A percentile compares a stretch with the other conserved stretches of the same genome.
Evolutionary conservation across 108 stramenopile genomes (phyloP).

Genomic region (Nitzschia sp.): DNA sequence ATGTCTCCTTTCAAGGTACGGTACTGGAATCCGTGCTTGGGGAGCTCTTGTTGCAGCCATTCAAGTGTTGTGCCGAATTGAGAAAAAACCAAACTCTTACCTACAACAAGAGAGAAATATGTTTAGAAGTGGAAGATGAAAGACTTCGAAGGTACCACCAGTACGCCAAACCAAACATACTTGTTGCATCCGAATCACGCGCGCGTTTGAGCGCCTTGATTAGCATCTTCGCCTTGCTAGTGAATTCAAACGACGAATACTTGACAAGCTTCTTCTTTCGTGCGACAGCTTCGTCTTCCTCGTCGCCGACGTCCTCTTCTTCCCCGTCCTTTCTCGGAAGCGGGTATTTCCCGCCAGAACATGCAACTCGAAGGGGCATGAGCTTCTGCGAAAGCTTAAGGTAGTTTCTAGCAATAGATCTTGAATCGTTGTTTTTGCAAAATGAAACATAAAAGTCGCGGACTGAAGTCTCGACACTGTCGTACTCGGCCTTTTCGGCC

Average conservation of each 20-base stretch:
- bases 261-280: not conserved
- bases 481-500: slow-evolving; percentile 37
- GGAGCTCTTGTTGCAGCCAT: slow-evolving; percentile 42
- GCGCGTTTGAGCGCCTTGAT: slow-evolving; percentile 36
- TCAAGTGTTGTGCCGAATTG: slow-evolving; percentile 46
- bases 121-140: no score
- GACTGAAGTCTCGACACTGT: slow-evolving; percentile 28
- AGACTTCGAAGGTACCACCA: no score
- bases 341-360: slow-evolving; percentile 46
- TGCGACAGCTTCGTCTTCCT: no score
- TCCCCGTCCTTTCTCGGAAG: no score
- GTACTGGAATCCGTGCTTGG: slow-evolving; percentile 49
- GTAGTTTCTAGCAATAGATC: slow-evolving; percentile 7
- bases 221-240: slow-evolving; percentile 34
- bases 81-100: slow-evolving; percentile 45
- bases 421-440: not conserved
- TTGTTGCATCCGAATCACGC: slow-evolving; percentile 41
- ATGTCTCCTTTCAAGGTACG: slow-evolving; percentile 45
- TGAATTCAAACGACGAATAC: slow-evolving; percentile 17
- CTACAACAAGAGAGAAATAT: slow-evolving; percentile 12
- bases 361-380: slow-evolving; percentile 41
- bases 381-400: slow-evolving; percentile 24
- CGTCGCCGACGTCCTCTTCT: no score
- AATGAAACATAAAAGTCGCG: slow-evolving; percentile 26
- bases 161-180: slow-evolving; percentile 15